Conservation (phyloP, 768 basidiomycete species). For the Gloeostereum incarnatum region DNA sequence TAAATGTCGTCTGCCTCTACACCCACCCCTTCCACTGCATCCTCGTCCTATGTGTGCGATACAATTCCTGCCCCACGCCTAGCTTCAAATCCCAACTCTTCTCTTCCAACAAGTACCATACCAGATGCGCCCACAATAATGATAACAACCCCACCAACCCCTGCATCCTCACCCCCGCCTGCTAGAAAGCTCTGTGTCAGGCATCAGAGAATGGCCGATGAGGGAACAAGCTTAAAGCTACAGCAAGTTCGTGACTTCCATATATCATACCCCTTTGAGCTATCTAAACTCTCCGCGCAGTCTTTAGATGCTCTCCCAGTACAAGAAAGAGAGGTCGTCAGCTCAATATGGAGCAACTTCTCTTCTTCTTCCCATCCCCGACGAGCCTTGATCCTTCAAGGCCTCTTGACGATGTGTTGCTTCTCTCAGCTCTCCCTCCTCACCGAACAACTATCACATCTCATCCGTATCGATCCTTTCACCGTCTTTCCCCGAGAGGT, state of each 20-base stretch:
- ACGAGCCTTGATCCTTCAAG: slow-evolving; percentile 90
- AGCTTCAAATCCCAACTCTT: slow-evolving; percentile 16
- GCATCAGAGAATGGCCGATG: slow-evolving; percentile 95
- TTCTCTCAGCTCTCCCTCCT: slow-evolving; percentile 97
- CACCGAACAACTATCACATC: slow-evolving; percentile 81
- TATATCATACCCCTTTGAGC: not conserved
- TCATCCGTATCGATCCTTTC: slow-evolving; percentile 96
- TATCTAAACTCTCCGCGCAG: slow-evolving; percentile 30
- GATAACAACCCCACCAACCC: slow-evolving; percentile 7
- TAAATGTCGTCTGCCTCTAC: no score
- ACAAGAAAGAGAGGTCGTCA: slow-evolving; percentile 81
- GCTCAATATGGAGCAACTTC: slow-evolving; percentile 93
- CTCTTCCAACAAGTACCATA: slow-evolving; percentile 9
- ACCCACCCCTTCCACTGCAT: slow-evolving; percentile 1
- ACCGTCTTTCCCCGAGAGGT: slow-evolving; percentile 85
- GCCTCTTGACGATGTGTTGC: slow-evolving; percentile 98
- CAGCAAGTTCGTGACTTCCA: slow-evolving; percentile 57
- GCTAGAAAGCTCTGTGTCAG: slow-evolving; percentile 81
- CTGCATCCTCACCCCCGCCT: slow-evolving; percentile 19
- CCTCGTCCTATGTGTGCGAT: slow-evolving; percentile 50
- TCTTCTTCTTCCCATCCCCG: slow-evolving; percentile 88
- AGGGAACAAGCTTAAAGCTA: slow-evolving; percentile 85
- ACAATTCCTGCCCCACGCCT: slow-evolving; percentile 59
- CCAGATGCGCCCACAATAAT: slow-evolving; percentile 9
- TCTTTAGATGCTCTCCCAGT: slow-evolving; percentile 84